Evolutionary conservation across 1,139 yeast species (phyloP).

Genomic region (Geotrichum histeridarum): DNA sequence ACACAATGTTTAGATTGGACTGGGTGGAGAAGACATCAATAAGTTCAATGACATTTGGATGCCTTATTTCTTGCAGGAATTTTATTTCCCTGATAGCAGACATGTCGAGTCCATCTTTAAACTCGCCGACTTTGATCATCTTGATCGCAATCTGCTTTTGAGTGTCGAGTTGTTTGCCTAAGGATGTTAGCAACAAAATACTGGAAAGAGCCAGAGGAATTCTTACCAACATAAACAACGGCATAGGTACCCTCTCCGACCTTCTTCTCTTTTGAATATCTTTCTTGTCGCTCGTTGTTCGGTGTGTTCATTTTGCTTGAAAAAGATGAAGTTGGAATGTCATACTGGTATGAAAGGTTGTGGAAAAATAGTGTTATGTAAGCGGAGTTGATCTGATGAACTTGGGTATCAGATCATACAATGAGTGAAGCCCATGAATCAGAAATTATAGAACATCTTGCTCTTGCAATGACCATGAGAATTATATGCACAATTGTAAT

Average conservation of each 20-base stretch:
- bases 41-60: constrained; percentile 77
- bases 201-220: constrained; percentile 26
- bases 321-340: background rate
- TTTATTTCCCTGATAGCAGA: constrained; percentile 94
- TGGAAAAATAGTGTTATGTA: too few species aligned
- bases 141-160: constrained; percentile 69
- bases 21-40: constrained; percentile 76
- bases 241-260: constrained; percentile 99
- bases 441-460: too few species aligned
- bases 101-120: constrained; percentile 96
- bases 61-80: constrained; percentile 80
- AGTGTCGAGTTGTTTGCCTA: constrained; percentile 17
- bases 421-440: too few species aligned
- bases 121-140: constrained; percentile 89
- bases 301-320: constrained; percentile 6
- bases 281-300: constrained; percentile 18
- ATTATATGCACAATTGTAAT: too few species aligned
- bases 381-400: too few species aligned
- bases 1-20: constrained; percentile 72
- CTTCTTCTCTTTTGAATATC: constrained; percentile 51
- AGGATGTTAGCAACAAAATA: background rate
- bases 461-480: too few species aligned
- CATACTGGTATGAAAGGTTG: too few species aligned
- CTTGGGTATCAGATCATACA: too few species aligned
- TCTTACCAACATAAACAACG: constrained; percentile 82